These are phyloP conservation scores for Nicotiana paniculata DNA, from an alignment of 257 asterid species.

Conservation along the genomic window DNA sequence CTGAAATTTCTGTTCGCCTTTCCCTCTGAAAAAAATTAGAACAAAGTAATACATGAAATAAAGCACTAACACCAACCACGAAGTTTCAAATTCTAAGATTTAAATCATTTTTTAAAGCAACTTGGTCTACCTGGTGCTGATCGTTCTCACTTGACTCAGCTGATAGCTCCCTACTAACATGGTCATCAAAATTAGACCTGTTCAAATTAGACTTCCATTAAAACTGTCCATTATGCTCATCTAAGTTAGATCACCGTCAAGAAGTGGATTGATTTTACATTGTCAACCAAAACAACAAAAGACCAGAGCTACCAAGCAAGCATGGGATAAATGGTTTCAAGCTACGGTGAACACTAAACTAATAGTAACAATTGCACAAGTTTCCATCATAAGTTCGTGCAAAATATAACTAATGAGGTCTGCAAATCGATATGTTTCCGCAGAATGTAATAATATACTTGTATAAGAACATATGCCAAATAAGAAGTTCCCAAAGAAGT, in stretches of 20 bases:
- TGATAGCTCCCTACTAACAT: slow-evolving; percentile 45
- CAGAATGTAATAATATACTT: neutral
- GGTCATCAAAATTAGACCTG: slow-evolving; percentile 50
- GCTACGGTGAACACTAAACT: neutral
- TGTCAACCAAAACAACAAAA: slow-evolving; percentile 1
- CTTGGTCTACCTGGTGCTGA: slow-evolving; percentile 43
- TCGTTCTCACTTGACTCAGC: slow-evolving; percentile 44
- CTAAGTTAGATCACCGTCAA: slow-evolving; percentile 13
- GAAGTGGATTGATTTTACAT: neutral
- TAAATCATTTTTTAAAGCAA: neutral
- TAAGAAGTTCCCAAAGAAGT: slow-evolving; percentile 5
- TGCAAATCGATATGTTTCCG: neutral
- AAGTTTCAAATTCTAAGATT: neutral
- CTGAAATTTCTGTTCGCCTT: slow-evolving; percentile 38
- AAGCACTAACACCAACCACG: neutral
- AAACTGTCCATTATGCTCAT: neutral
- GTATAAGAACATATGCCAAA: neutral
- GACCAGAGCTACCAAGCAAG: neutral
- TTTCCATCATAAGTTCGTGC: neutral
- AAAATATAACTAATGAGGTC: neutral
- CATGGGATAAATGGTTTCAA: neutral
- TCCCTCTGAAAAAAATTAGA: slow-evolving; percentile 36
- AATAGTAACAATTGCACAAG: neutral
- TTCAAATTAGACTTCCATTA: slow-evolving; percentile 7
- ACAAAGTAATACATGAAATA: slow-evolving; percentile 4